Base-by-base conservation (phyloP, 1,139 yeast species). In the Pichia norvegensis region DNA sequence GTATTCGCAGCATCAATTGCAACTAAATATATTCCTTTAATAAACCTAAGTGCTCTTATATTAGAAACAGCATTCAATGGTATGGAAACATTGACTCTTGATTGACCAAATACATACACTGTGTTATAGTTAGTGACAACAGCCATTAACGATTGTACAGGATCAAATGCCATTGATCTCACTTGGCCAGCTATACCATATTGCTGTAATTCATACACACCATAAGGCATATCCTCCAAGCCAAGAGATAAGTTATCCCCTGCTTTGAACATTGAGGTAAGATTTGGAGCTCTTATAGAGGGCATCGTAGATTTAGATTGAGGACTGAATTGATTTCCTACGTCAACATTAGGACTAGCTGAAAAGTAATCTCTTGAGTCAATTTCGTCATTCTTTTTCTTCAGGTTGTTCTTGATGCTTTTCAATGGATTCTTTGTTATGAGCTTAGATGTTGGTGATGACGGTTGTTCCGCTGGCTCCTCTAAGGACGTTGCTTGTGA, bases 141-240 rank as follows among this genome's bases (percentile, higher is more conserved):
- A 0, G 97, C 97, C 54, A 88, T 64, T 38, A 92, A 70, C 42
- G 95, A 79, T 61, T 92, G 98, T 1, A 86, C 81, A 1, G 95
- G 95, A 62, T 92, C 97, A 63, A 73, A 85, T 0, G 95, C 95
- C 38, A 81, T 65, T 0, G 85, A 79, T 23, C 77, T 67, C 4
- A 85, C 75, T 17, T 64, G 68, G 3, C 87, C 86, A 21, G 69
- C 63, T 39, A 81, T 57, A 3, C 90, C 90, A 57, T 74, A 78
- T 27, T 72, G 62, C 31, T 71, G 72, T 42, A 74, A 57, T 64
- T 72, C 73, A 43, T 64, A 67, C 7, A 70, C 46, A 3, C 61
- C 62, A 70, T 72, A 63, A 55, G 68, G 54, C 59, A 71, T 54
- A 48, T 67, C 40, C 58, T 62, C 52, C 63, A 78, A 43, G 55